phyloP scores from a whole-genome alignment of 345 rosid genomes.

The Populus ilicifolia region DNA sequence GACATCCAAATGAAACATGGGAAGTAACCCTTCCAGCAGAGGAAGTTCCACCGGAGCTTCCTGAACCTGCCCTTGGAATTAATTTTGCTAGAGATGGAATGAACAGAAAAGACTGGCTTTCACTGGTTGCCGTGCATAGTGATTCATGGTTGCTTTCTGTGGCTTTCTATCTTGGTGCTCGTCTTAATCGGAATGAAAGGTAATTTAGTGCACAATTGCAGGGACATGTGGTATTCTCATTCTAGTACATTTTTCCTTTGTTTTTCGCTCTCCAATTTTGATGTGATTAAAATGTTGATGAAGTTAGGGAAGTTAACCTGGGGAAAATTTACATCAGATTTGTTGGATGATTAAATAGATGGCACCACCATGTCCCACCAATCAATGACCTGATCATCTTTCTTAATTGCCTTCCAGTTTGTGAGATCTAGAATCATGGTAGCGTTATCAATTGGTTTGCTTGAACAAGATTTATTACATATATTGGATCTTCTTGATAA shows the following conservation, averaged over 20 bases:
- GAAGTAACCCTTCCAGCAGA: conserved; percentile 92
- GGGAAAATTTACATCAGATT: neutral
- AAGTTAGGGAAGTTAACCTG: neutral
- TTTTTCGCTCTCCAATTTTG: neutral
- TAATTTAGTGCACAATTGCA: conserved; percentile 17
- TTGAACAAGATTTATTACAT: neutral
- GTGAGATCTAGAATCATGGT: neutral
- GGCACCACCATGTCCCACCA: neutral
- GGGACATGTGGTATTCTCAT: neutral
- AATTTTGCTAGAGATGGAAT: conserved; percentile 96
- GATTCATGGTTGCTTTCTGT: conserved; percentile 99
- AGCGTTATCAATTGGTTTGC: neutral
- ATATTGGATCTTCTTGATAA: neutral
- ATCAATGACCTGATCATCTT: neutral
- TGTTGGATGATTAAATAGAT: neutral
- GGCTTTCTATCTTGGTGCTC: conserved; percentile 92
- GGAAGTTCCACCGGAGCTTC: conserved; percentile 96
- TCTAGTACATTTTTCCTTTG: neutral
- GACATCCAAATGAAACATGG: conserved; percentile 90
- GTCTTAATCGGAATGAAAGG: conserved; percentile 88
- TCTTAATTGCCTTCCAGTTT: neutral
- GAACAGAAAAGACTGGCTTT: conserved; percentile 93
- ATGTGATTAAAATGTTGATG: neutral
- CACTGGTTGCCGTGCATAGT: conserved; percentile 89
- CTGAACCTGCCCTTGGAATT: conserved; percentile 96